Conservation (phyloP, 73 alveolate genomes). For the Stentor coeruleus region DNA sequence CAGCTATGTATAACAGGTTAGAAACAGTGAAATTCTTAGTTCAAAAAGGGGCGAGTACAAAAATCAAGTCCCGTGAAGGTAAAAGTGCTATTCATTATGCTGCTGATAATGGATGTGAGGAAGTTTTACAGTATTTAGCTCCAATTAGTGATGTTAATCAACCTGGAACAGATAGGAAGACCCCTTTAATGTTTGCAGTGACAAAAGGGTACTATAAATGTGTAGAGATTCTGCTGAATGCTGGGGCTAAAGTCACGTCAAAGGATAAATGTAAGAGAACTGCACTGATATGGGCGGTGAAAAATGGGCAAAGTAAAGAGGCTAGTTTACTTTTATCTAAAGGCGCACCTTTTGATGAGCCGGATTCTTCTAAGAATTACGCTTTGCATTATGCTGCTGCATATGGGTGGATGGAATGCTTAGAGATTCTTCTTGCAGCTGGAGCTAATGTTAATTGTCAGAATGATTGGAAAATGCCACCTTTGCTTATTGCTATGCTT, state of each 20-base stretch:
- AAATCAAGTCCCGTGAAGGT: conserved; percentile 68
- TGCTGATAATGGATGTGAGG: conserved; percentile 75
- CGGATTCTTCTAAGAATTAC: conserved; percentile 85
- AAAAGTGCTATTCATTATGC: conserved; percentile 93
- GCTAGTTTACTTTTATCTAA: conserved; percentile 66
- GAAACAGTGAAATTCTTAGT: conserved; percentile 6
- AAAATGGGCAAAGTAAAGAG: conserved; percentile 86
- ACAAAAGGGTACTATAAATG: conserved; percentile 82
- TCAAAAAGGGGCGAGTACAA: conserved; percentile 28
- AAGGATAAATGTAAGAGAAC: conserved; percentile 89
- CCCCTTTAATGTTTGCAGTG: conserved; percentile 90
- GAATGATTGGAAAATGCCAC: conserved; percentile 93
- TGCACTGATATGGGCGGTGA: conserved; percentile 86
- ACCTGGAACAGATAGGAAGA: conserved; percentile 74
- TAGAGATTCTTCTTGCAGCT: conserved; percentile 72
- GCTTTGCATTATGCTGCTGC: conserved; percentile 98
- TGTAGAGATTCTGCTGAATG: conserved; percentile 73
- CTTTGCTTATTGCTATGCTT: conserved; percentile 88
- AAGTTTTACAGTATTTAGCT: conserved; percentile 72
- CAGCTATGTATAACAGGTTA: neutral
- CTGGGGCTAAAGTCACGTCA: conserved; percentile 72
- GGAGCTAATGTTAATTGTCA: conserved; percentile 91
- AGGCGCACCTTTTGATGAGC: conserved; percentile 88
- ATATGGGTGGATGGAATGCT: conserved; percentile 83
- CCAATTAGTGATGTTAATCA: conserved; percentile 67